Evolutionary conservation across 768 basidiomycete genomes (phyloP).

Genomic region (Fibroporia radiculosa): DNA sequence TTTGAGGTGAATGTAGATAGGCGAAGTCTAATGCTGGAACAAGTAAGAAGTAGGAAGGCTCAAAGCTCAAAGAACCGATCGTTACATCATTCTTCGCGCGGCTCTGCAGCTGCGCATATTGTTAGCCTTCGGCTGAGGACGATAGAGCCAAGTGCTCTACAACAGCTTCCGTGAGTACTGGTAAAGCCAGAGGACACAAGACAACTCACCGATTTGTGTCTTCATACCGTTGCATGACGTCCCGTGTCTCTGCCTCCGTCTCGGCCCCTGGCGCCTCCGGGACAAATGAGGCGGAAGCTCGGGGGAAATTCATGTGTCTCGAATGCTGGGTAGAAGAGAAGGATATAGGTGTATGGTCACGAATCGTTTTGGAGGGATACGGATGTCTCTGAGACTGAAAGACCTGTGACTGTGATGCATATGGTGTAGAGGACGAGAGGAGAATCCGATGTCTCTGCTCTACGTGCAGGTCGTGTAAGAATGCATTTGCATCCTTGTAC

Average conservation of each 20-base stretch:
- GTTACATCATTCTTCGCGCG: too few relatives aligned
- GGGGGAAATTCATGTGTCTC: too few relatives aligned
- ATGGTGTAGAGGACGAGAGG: conserved; percentile 20
- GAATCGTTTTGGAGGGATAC: neutral
- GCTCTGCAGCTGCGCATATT: too few relatives aligned
- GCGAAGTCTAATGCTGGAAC: too few relatives aligned
- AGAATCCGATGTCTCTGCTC: conserved; percentile 57
- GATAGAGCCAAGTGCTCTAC: conserved; percentile 53
- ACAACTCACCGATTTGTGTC: conserved; percentile 49
- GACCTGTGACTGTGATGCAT: neutral
- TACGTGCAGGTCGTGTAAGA: conserved; percentile 66
- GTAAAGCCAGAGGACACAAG: too few relatives aligned
- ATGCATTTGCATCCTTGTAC: conserved; percentile 56
- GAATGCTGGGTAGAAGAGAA: conserved; percentile 5
- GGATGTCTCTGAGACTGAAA: neutral
- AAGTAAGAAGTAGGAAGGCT: too few relatives aligned
- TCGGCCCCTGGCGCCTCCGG: too few relatives aligned
- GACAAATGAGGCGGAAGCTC: too few relatives aligned
- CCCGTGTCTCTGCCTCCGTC: conserved; percentile 33
- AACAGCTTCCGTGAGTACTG: too few relatives aligned
- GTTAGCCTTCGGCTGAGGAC: conserved; percentile 51
- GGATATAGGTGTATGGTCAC: neutral
- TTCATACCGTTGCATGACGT: conserved; percentile 55
- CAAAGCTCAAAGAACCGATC: too few relatives aligned
- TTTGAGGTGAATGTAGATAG: too few relatives aligned